phyloP scores from a whole-genome alignment of 140 eudicot genomes.

The Senecio squalidus region DNA sequence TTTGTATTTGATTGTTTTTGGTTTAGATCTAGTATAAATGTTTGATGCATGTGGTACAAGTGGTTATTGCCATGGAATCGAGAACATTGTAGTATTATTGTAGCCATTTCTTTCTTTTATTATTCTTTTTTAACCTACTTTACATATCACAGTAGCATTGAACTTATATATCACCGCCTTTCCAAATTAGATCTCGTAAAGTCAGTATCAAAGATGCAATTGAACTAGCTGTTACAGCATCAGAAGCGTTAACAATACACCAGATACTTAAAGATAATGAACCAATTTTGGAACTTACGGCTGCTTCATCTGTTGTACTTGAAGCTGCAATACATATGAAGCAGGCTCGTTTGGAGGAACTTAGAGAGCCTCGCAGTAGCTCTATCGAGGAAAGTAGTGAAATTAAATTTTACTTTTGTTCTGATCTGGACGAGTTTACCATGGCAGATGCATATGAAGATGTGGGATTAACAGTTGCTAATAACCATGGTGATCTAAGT shows the following conservation, averaged over 20 bases:
- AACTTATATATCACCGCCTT: too few species aligned
- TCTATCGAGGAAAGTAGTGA: constrained; percentile 24
- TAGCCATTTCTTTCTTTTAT: too few species aligned
- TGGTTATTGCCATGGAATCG: too few species aligned
- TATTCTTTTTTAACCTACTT: too few species aligned
- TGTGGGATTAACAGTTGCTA: constrained; percentile 50
- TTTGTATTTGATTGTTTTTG: too few species aligned
- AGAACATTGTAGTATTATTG: too few species aligned
- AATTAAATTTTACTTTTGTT: constrained; percentile 42
- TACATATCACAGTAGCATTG: too few species aligned
- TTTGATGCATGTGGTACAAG: too few species aligned
- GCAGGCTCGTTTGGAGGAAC: constrained; percentile 64
- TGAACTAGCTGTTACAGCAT: constrained; percentile 81
- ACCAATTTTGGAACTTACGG: constrained; percentile 11
- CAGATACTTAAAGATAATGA: constrained; percentile 42
- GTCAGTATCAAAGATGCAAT: constrained; percentile 43
- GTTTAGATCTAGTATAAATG: too few species aligned
- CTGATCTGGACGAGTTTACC: constrained; percentile 58
- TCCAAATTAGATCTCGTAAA: constrained; percentile 18
- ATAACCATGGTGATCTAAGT: constrained; percentile 15
- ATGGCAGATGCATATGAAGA: constrained; percentile 80
- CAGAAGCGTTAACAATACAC: constrained; percentile 73
- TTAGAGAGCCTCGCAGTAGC: constrained; percentile 14
- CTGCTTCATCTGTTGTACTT: constrained; percentile 52
- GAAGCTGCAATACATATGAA: constrained; percentile 77